phyloP scores from a whole-genome alignment of 257 asterid species.

The Solanum peruvianum region DNA sequence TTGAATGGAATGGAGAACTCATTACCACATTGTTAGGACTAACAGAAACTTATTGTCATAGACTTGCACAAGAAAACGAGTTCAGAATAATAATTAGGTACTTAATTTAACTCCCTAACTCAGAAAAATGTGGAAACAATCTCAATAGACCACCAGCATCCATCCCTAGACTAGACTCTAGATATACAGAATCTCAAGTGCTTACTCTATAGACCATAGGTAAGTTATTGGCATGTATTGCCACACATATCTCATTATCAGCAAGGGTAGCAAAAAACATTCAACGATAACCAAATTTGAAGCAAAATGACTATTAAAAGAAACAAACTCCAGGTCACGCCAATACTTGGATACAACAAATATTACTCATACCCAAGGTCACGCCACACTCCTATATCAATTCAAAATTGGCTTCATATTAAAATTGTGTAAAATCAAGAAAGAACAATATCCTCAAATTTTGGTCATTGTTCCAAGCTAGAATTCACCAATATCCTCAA shows the following conservation, averaged over 20 bases:
- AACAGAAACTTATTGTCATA: background rate
- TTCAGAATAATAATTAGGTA: background rate
- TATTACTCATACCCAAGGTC: background rate
- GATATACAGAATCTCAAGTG: background rate
- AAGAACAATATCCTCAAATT: background rate
- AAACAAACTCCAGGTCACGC: background rate
- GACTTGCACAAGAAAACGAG: background rate
- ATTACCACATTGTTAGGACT: background rate
- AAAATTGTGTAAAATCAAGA: background rate
- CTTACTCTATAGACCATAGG: background rate
- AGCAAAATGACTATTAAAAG: background rate
- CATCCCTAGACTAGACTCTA: background rate
- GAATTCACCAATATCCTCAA: background rate
- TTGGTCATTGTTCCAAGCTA: background rate
- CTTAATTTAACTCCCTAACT: background rate
- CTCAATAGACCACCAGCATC: background rate
- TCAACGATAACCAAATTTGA: background rate
- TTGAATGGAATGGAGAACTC: background rate
- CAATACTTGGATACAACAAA: too few relatives aligned
- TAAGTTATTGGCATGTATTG: background rate
- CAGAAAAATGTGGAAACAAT: background rate
- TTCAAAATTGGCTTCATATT: background rate
- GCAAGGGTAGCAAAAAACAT: background rate
- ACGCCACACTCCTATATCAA: background rate
- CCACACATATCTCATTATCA: background rate